Evolutionary conservation across 805 yeast species (phyloP).

Genomic region (Saturnispora silvae): DNA sequence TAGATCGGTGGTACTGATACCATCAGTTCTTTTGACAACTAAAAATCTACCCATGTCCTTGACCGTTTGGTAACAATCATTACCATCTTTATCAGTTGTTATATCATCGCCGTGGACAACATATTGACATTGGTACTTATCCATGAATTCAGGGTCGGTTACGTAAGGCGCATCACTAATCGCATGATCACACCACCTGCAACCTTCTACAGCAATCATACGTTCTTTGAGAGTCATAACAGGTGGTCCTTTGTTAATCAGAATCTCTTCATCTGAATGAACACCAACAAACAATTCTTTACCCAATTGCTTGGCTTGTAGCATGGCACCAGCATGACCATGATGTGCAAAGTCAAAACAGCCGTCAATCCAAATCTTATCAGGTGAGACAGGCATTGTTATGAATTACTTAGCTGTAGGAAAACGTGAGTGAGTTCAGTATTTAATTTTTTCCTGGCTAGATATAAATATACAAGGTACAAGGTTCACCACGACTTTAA

Average conservation of each 20-base stretch:
- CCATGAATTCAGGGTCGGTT: constrained; percentile 76
- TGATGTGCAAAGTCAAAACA: constrained; percentile 98
- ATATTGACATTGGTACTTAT: constrained; percentile 60
- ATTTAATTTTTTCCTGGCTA: no score
- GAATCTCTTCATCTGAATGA: constrained; percentile 83
- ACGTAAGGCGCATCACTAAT: constrained; percentile 86
- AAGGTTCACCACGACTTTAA: no score
- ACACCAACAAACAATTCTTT: constrained; percentile 73
- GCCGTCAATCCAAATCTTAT: constrained; percentile 84
- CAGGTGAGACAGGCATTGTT: background rate
- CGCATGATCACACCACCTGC: constrained; percentile 75
- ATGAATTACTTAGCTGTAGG: background rate
- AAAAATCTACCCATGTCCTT: constrained; percentile 79
- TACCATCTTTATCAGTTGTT: constrained; percentile 91
- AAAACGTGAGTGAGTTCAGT: background rate
- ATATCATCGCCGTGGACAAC: constrained; percentile 99
- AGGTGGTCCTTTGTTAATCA: constrained; percentile 79
- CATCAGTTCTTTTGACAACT: constrained; percentile 89
- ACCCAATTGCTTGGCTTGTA: constrained; percentile 84
- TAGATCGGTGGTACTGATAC: constrained; percentile 89
- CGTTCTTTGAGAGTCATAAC: constrained; percentile 83
- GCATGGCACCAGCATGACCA: constrained; percentile 95
- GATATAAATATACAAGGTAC: no score
- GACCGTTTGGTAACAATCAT: constrained; percentile 79
- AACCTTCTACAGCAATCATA: constrained; percentile 73